A percentile compares a stretch with the other conserved stretches of the same genome.
Conservation (phyloP, 345 rosid genomes). For the Microcos paniculata region DNA sequence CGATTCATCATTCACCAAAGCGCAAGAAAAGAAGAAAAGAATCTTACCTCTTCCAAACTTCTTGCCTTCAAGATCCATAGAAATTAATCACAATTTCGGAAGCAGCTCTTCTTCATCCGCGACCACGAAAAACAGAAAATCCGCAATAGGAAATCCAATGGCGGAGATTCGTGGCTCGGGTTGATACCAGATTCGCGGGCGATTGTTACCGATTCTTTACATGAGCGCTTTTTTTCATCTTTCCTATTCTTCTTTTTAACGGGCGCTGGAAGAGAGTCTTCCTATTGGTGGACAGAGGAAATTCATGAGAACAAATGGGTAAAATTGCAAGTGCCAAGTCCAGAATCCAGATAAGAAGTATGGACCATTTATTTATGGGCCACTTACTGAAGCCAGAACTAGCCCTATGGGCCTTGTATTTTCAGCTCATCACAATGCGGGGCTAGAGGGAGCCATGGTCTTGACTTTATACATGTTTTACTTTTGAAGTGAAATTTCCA, state of each 20-base stretch:
- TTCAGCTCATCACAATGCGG: too few species aligned
- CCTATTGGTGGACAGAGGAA: too few species aligned
- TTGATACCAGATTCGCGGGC: not conserved
- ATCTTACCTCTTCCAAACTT: not conserved
- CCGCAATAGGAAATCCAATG: not conserved
- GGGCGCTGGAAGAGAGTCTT: too few species aligned
- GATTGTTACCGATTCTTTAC: not conserved
- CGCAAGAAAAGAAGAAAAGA: too few species aligned
- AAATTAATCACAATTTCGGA: not conserved
- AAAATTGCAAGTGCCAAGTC: not conserved
- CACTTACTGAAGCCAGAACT: not conserved
- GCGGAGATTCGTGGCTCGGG: not conserved
- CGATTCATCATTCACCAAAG: too few species aligned
- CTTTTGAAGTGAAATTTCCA: too few species aligned
- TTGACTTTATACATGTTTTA: not conserved
- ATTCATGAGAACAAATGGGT: too few species aligned
- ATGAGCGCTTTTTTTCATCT: too few species aligned
- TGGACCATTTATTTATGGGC: not conserved
- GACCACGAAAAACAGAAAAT: not conserved
- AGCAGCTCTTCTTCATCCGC: constrained; percentile 5
- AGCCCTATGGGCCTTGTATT: not conserved
- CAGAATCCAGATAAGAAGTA: not conserved
- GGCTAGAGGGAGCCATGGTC: not conserved
- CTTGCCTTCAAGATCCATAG: constrained; percentile 17
- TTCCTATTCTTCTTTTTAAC: too few species aligned